A percentile compares a stretch with the other conserved stretches of the same genome.
phyloP scores from a whole-genome alignment of 2,329 filamentous ascomycete genomes.

The Davidsoniella neocaledoniae region DNA sequence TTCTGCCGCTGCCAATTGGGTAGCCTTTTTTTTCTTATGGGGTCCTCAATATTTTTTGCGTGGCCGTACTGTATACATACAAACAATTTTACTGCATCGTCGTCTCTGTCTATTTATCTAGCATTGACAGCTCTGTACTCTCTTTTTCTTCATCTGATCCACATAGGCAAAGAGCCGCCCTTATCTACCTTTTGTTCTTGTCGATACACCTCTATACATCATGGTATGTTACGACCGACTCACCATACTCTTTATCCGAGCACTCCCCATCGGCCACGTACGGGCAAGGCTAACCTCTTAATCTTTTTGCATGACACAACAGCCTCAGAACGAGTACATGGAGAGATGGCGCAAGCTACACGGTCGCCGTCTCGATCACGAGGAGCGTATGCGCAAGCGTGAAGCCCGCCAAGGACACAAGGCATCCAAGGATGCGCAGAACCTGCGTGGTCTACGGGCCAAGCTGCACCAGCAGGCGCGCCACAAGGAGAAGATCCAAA shows the following conservation, averaged over 20 bases:
- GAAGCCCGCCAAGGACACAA: conserved; percentile 79
- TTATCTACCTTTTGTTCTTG: not conserved
- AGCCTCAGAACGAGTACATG: conserved; percentile 55
- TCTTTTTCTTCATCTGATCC: not conserved
- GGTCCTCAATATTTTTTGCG: not conserved
- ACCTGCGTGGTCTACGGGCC: conserved; percentile 74
- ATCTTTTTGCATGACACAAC: conserved; percentile 14
- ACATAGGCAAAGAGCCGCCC: conserved; percentile 7
- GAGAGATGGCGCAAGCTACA: conserved; percentile 50
- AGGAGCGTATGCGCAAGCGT: conserved; percentile 78
- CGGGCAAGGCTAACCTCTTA: no score
- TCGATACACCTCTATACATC: not conserved
- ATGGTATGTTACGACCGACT: conserved; percentile 5
- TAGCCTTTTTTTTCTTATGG: conserved; percentile 1
- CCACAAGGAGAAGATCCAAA: conserved; percentile 95
- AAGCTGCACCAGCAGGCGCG: conserved; percentile 90
- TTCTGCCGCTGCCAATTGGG: conserved; percentile 8
- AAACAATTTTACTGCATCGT: no score
- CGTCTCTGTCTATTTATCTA: not conserved
- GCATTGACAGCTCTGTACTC: not conserved
- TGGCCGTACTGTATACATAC: not conserved
- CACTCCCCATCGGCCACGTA: no score
- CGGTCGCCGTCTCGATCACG: conserved; percentile 51
- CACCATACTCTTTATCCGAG: not conserved
- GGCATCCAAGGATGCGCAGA: conserved; percentile 78